Base-by-base conservation (phyloP, 148 eudicot species). In the Chenopodium album region DNA sequence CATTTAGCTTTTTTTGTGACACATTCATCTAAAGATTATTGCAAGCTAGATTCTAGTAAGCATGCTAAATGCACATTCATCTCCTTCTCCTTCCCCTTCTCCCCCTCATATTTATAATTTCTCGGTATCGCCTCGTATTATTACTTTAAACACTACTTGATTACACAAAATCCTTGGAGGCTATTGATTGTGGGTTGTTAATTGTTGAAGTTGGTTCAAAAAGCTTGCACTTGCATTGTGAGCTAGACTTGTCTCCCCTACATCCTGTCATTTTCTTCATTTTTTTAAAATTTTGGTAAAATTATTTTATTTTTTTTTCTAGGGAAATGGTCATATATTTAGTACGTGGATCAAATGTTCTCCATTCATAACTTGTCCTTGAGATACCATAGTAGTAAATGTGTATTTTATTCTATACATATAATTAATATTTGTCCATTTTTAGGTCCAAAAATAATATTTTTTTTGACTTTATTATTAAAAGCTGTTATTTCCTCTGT, bases 21-120 rank as follows among this genome's bases (percentile, higher is more conserved):
- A 7, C 78, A 81, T 71, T 65, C 87, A 85, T 85, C 80, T 81
- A 85, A 85, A 85, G 87, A 81, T 81, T 77, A 78, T 50, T 50
- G 16, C 54, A 20, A 5, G 28, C 87, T 77, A 85, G 66, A 81
- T 72, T 85, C 46, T 77, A 77, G 81, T 76, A 71, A 76, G 75
- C 87, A 77, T 81, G 84, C 87, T 84, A 50, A 81, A 46, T 77
- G 83, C 76, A 76, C 71, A 59, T 47, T 26, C 11, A 16, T 23
- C n/a, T 26, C 41, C 54, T 13, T 64, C 47, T 76, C 29, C 52
- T 16, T 20, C 22, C 41, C 52, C 2, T 11, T 11, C 54, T 13
- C 54, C 54, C 54, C 3, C 41, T 19, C 32, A 68, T 77, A 72
- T 77, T 81, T 85, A 80, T 85, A 85, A 81, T 71, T 63, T 76